These are phyloP conservation scores for Wickerhamomyces canadensis DNA, from an alignment of 805 yeast genomes.

Conservation along the genomic window DNA sequence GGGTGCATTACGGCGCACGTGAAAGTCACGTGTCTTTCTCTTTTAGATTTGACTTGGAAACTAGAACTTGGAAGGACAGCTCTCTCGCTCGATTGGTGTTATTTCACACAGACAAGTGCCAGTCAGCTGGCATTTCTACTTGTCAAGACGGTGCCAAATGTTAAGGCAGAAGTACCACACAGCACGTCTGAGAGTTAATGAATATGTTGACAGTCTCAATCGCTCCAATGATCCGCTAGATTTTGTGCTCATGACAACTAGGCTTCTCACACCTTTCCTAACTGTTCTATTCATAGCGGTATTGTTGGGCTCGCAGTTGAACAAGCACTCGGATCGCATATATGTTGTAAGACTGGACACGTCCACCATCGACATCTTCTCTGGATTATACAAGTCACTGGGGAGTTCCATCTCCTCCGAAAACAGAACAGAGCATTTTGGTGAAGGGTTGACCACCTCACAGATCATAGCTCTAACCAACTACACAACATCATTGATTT, in stretches of 20 bases:
- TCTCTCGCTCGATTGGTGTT: no score
- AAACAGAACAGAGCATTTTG: conserved; percentile 18
- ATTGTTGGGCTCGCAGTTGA: conserved; percentile 11
- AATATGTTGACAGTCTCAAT: not conserved
- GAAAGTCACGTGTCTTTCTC: no score
- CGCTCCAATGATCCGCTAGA: not conserved
- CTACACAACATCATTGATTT: conserved; percentile 24
- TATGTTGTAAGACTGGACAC: conserved; percentile 36
- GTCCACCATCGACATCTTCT: conserved; percentile 45
- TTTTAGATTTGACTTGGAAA: no score
- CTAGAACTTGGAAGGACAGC: no score
- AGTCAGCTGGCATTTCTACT: no score
- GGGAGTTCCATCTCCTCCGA: conserved; percentile 28
- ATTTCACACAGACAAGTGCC: no score
- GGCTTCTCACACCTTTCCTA: conserved; percentile 5
- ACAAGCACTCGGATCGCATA: conserved; percentile 2
- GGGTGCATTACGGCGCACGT: no score
- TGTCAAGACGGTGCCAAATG: no score
- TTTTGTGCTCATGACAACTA: not conserved
- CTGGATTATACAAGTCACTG: conserved; percentile 44
- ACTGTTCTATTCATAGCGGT: conserved; percentile 5
- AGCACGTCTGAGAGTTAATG: not conserved
- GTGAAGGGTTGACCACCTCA: conserved; percentile 18
- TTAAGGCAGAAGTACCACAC: not conserved
- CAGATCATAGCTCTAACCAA: conserved; percentile 11